Percentiles rank a stretch among this genome's conserved stretches.
Evolutionary conservation across 495 filamentous ascomycete species (phyloP).

Genomic region (Hypomontagnella monticulosa): DNA sequence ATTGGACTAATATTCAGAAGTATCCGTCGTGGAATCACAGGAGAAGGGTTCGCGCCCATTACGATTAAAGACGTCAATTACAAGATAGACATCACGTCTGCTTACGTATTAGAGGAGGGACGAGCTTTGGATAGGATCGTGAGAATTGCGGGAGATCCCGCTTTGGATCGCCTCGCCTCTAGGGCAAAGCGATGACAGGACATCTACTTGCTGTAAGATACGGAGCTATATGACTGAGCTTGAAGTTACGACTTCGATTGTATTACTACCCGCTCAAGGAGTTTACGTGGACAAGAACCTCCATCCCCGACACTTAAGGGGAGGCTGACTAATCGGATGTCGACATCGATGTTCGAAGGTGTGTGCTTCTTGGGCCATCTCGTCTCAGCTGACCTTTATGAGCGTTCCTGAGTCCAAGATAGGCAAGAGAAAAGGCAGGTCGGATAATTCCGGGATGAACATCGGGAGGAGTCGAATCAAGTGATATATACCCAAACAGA

Average conservation of each 20-base stretch:
- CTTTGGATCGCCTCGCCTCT: not conserved
- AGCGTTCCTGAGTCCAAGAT: slow-evolving; percentile 13
- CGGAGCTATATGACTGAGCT: not conserved
- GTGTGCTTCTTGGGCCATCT: not conserved
- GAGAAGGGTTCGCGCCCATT: slow-evolving; percentile 59
- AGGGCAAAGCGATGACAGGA: not conserved
- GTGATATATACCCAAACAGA: slow-evolving; percentile 1
- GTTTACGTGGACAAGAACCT: not conserved
- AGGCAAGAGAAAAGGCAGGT: slow-evolving; percentile 8
- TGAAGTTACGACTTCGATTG: not conserved
- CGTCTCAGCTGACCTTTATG: not conserved
- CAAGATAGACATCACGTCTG: slow-evolving; percentile 60
- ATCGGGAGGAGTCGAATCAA: slow-evolving; percentile 15
- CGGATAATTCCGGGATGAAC: slow-evolving; percentile 16
- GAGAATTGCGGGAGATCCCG: slow-evolving; percentile 35
- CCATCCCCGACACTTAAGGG: not conserved
- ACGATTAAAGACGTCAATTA: slow-evolving; percentile 49
- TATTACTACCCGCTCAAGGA: not conserved
- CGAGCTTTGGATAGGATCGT: slow-evolving; percentile 61
- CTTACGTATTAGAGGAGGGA: slow-evolving; percentile 62
- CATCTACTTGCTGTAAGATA: not conserved
- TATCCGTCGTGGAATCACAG: slow-evolving; percentile 52
- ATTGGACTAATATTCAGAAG: slow-evolving; percentile 44
- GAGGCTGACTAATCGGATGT: not conserved
- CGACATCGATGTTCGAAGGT: slow-evolving; percentile 5